Conservation (phyloP, 306 rosid genomes). For the Acacia acuminata region DNA sequence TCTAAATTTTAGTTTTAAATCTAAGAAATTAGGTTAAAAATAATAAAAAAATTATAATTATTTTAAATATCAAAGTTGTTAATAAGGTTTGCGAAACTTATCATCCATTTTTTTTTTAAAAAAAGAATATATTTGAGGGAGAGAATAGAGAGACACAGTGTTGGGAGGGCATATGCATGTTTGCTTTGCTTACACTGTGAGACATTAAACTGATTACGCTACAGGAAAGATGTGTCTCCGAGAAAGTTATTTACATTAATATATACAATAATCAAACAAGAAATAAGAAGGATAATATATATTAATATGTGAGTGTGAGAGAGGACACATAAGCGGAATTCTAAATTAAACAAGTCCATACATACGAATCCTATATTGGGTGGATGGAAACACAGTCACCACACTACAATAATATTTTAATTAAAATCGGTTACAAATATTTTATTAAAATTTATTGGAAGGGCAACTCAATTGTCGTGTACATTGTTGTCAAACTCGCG, state of each 20-base stretch:
- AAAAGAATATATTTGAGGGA: not conserved
- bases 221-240: not conserved
- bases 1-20: not conserved
- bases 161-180: not conserved
- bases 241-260: not conserved
- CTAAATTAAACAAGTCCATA: not conserved
- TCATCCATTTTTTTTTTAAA: not conserved
- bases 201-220: constrained; percentile 7
- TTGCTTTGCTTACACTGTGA: constrained; percentile 10
- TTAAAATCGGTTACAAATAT: not conserved
- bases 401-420: too few species aligned
- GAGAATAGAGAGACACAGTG: not conserved
- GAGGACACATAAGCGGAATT: not conserved
- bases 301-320: not conserved
- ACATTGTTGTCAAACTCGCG: too few species aligned
- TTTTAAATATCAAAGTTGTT: not conserved
- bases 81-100: not conserved
- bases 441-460: too few species aligned
- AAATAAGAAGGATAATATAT: not conserved
- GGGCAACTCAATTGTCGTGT: too few species aligned
- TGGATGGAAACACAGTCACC: not conserved
- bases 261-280: not conserved
- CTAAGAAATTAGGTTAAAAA: not conserved
- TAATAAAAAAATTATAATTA: not conserved
- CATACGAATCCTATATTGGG: not conserved